phyloP scores from a whole-genome alignment of 768 basidiomycete species.

The Candolleomyces eurysporus region DNA sequence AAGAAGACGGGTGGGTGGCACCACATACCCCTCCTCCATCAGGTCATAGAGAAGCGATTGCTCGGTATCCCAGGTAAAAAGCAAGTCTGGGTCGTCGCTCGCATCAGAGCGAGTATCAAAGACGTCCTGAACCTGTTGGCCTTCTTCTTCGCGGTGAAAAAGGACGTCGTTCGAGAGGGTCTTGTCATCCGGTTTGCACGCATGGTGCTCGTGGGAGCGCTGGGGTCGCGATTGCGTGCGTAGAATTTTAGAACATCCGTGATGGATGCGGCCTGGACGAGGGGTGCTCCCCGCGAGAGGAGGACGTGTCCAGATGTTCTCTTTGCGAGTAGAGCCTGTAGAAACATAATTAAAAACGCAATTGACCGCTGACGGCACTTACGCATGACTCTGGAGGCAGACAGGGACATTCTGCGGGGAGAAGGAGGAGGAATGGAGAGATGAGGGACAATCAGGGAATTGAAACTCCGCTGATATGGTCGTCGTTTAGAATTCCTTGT shows the following conservation, averaged over 20 bases:
- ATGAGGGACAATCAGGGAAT: constrained; percentile 21
- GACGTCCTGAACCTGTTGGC: constrained; percentile 10
- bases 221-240: background rate
- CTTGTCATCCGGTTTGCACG: constrained; percentile 8
- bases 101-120: constrained; percentile 20
- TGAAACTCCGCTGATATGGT: constrained; percentile 43
- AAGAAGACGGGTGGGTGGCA: background rate
- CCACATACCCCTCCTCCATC: constrained; percentile 39
- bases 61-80: constrained; percentile 52
- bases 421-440: constrained; percentile 10
- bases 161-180: constrained; percentile 9
- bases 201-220: constrained; percentile 5
- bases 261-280: background rate
- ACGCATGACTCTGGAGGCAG: background rate
- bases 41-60: constrained; percentile 49
- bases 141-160: constrained; percentile 13
- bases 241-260: background rate
- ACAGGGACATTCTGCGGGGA: background rate
- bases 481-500: background rate
- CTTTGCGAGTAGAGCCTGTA: background rate
- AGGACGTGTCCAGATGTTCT: background rate
- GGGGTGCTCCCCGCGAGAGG: background rate
- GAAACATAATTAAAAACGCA: background rate
- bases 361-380: background rate
- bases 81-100: constrained; percentile 22